Percentiles rank a stretch among this genome's conserved stretches.
These are phyloP conservation scores for Neurospora pannonica DNA, from an alignment of 495 filamentous ascomycete species.

Conservation along the genomic window DNA sequence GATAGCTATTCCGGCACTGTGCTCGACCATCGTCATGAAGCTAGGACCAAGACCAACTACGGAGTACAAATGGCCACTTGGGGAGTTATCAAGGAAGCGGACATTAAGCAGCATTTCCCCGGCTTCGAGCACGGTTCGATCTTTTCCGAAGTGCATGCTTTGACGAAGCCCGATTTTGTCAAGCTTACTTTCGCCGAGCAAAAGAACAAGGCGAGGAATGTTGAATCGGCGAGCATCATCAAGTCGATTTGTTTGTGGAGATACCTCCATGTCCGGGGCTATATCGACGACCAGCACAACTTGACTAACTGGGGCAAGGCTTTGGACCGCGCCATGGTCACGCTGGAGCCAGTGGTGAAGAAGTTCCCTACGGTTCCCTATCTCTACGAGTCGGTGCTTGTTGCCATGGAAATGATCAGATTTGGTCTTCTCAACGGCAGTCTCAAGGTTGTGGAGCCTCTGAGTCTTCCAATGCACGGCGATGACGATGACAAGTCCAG, in stretches of 20 bases:
- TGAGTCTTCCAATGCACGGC: conserved; percentile 42
- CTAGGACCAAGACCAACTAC: conserved; percentile 41
- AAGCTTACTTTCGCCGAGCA: conserved; percentile 50
- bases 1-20: conserved; percentile 53
- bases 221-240: conserved; percentile 61
- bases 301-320: conserved; percentile 80
- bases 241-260: conserved; percentile 71
- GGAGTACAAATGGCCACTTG: conserved; percentile 56
- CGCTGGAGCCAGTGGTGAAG: conserved; percentile 50
- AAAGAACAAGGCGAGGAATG: conserved; percentile 28
- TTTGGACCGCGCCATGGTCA: conserved; percentile 55
- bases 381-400: conserved; percentile 41
- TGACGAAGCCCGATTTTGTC: conserved; percentile 57
- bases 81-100: conserved; percentile 52
- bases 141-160: conserved; percentile 44
- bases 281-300: conserved; percentile 68
- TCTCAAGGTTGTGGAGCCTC: conserved; percentile 42
- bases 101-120: conserved; percentile 36
- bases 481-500: conserved; percentile 50
- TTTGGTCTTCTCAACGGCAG: conserved; percentile 64
- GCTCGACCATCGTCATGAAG: conserved; percentile 45
- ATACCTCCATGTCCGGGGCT: conserved; percentile 81
- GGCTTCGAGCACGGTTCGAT: conserved; percentile 45
- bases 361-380: conserved; percentile 43
- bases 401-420: conserved; percentile 72